Conservation (phyloP, 2,329 filamentous ascomycete species). For the Paraconiothyrium sp. region DNA sequence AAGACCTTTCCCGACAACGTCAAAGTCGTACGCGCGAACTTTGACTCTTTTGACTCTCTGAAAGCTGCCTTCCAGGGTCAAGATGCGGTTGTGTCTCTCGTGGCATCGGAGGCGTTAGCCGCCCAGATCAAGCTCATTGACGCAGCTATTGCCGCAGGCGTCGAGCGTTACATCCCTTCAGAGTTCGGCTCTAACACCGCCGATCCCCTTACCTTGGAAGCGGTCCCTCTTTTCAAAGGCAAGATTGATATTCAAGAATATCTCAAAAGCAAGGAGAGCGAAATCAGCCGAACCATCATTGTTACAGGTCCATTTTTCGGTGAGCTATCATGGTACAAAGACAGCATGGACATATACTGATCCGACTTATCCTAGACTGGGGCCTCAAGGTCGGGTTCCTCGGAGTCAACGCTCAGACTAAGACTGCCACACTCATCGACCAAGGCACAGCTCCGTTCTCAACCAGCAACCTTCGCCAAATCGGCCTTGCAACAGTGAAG, state of each 20-base stretch:
- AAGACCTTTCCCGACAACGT: conserved; percentile 53
- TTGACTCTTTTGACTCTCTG: conserved; percentile 59
- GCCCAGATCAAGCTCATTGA: conserved; percentile 65
- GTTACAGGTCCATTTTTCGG: conserved; percentile 66
- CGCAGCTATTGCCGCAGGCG: conserved; percentile 67
- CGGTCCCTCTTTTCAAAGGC: conserved; percentile 62
- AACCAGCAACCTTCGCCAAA: conserved; percentile 60
- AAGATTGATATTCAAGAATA: conserved; percentile 64
- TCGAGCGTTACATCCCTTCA: conserved; percentile 69
- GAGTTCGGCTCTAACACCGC: conserved; percentile 63
- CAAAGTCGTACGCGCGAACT: conserved; percentile 59
- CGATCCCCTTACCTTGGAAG: conserved; percentile 44
- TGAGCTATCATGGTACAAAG: background rate
- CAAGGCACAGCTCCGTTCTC: conserved; percentile 64
- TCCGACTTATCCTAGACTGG: conserved; percentile 55
- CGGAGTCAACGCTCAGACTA: conserved; percentile 60
- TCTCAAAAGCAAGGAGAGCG: conserved; percentile 57
- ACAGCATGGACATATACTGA: background rate
- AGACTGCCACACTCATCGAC: conserved; percentile 65
- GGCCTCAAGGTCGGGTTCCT: conserved; percentile 61
- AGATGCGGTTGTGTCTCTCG: conserved; percentile 64
- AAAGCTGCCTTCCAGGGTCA: conserved; percentile 62
- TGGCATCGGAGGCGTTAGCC: conserved; percentile 53
- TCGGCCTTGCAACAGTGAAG: conserved; percentile 63
- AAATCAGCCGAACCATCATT: conserved; percentile 65